Evolutionary conservation across 2,329 filamentous ascomycete genomes (phyloP), one percentile per base, ranked within the genome.

Genomic region (Alternaria metachromatica): DNA sequence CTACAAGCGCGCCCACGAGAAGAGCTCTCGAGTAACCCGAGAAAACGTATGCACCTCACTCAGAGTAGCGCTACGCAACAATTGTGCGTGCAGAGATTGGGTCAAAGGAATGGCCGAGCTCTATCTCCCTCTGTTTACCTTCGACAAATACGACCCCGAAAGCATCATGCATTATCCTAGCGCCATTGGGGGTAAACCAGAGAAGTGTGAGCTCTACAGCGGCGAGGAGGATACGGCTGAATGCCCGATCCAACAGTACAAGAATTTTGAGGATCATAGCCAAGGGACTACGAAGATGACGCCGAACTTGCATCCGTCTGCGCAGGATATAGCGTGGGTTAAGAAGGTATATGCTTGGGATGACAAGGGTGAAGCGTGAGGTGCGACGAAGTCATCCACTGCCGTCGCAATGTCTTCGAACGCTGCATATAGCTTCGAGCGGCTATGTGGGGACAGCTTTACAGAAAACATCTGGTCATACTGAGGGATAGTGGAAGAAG

Each of bases 81-180:
- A 23, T 0, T 59, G 49, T 18, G 12, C 28, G 2, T 63, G 60
- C 25, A 21, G 28, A 5, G 23, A 30, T 6, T 44, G 33, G 44
- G 18, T 43, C 30, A 55, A 55, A 21, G 48, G 53, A 20, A 20
- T 44, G 10, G 43, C 58, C 8, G 60, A 49, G 7, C n/a, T 44
- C 6, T 44, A 33, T 3, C 58, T 50, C 20, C 21, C 55, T 2
- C 58, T 63, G 15, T 55, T 49, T 6, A 15, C 49, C 4, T 7
- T 54, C 6, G 12, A 13, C 20, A 7, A 15, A 18, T 63, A 55
- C 23, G 50, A 55, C 30, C 3, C 50, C 25, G 5, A 7, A 1
- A 63, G 56, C 25, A 45, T 63, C 33, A 60, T 63, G 56, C 50
- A 63, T 23, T 55, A 55, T n/a, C 18, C 30, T 1, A 59, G 60